Percentiles rank a stretch among this genome's conserved stretches.
phyloP scores from a whole-genome alignment of 2,329 filamentous ascomycete species.

The Zymoseptoria crescenta region DNA sequence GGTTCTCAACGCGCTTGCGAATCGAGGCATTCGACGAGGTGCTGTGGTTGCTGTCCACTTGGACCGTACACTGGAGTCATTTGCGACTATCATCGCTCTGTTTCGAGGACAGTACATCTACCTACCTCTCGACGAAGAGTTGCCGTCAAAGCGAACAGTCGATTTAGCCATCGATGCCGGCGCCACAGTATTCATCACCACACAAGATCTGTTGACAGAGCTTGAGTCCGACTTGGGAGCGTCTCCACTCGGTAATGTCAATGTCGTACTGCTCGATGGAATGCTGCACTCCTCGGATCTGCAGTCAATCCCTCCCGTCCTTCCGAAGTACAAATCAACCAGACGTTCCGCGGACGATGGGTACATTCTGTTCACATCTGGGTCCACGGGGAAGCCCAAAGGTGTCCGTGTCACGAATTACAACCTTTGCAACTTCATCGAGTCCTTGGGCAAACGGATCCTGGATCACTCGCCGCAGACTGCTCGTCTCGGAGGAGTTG shows the following conservation, averaged over 20 bases:
- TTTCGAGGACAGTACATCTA: conserved; percentile 9
- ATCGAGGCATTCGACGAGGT: not conserved
- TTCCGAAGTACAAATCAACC: conserved; percentile 1
- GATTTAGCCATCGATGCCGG: conserved; percentile 7
- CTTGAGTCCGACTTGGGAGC: not conserved
- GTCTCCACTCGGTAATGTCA: conserved; percentile 1
- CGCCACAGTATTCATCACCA: conserved; percentile 8
- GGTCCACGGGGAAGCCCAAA: conserved; percentile 70
- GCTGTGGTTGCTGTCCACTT: conserved; percentile 2
- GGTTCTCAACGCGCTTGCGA: not conserved
- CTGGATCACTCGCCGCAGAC: conserved; percentile 6
- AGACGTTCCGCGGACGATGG: conserved; percentile 3
- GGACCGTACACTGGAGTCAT: conserved; percentile 8
- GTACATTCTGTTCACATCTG: conserved; percentile 29
- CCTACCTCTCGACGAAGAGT: conserved; percentile 10
- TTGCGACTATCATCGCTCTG: conserved; percentile 9
- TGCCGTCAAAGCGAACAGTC: conserved; percentile 8
- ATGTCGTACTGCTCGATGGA: not conserved
- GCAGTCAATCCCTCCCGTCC: not conserved
- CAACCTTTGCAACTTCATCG: conserved; percentile 45
- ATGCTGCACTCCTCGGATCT: not conserved
- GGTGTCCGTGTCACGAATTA: conserved; percentile 67
- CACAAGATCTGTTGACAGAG: conserved; percentile 2
- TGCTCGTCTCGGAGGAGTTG: conserved; percentile 4
- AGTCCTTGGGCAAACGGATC: conserved; percentile 10